These are phyloP conservation scores for Exophiala phaeomuriformis DNA, from an alignment of 2,329 filamentous ascomycete genomes.

Conservation along the genomic window DNA sequence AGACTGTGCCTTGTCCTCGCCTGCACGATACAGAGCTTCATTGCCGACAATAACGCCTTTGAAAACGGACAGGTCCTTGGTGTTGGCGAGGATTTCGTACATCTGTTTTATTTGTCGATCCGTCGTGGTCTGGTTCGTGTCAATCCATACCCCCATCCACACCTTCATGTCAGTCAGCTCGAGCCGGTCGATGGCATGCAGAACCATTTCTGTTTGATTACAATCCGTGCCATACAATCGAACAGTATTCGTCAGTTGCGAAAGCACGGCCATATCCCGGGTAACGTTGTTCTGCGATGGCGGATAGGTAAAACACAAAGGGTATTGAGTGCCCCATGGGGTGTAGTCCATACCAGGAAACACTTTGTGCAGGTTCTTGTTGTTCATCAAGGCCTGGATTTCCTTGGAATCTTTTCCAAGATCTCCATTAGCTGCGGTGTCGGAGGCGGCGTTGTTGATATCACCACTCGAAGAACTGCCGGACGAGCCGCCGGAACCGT, in stretches of 20 bases:
- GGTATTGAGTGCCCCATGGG: constrained; percentile 82
- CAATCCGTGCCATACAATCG: constrained; percentile 93
- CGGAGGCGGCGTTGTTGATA: constrained; percentile 48
- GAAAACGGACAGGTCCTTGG: constrained; percentile 43
- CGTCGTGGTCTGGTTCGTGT: constrained; percentile 75
- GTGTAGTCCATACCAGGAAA: constrained; percentile 96
- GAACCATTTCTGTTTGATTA: constrained; percentile 91
- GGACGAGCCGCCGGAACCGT: constrained; percentile 21
- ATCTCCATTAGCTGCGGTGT: constrained; percentile 58
- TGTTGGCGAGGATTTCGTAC: constrained; percentile 67
- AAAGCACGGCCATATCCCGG: constrained; percentile 79
- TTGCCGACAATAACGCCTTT: constrained; percentile 58
- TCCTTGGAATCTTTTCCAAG: constrained; percentile 66
- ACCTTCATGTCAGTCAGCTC: constrained; percentile 70
- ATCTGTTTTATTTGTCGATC: constrained; percentile 73
- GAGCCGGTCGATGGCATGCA: constrained; percentile 71
- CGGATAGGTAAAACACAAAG: constrained; percentile 66
- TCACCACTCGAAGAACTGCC: constrained; percentile 23
- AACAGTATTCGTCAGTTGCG: constrained; percentile 79
- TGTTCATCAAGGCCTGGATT: constrained; percentile 75
- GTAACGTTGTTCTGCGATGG: constrained; percentile 93
- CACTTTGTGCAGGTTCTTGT: constrained; percentile 76
- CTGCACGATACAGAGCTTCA: constrained; percentile 53
- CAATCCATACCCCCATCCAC: constrained; percentile 93
- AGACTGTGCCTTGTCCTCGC: constrained; percentile 53